These are phyloP conservation scores for Catunica adiposa DNA, from an alignment of 2,329 filamentous ascomycete genomes.

Conservation along the genomic window DNA sequence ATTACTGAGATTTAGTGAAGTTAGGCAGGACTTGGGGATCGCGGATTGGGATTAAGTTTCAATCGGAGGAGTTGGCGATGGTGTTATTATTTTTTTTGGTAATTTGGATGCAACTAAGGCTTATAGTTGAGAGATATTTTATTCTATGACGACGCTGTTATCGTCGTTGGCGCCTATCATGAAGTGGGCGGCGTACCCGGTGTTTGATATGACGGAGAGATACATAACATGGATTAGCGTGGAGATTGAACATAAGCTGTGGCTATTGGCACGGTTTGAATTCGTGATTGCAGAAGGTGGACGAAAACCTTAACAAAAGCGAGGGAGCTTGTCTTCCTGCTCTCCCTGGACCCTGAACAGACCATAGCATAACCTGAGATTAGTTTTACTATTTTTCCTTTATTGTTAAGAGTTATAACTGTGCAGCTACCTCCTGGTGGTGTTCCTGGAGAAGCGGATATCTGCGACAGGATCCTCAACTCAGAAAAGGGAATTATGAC, in stretches of 20 bases:
- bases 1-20: neutral
- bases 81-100: slow-evolving; percentile 30
- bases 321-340: no score
- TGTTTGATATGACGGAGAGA: neutral
- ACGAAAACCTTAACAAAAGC: no score
- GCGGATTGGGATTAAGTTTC: slow-evolving; percentile 28
- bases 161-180: neutral
- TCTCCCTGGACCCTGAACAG: no score
- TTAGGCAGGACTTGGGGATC: neutral
- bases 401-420: no score
- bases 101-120: slow-evolving; percentile 30
- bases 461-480: no score
- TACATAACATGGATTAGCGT: neutral
- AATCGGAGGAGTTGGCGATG: slow-evolving; percentile 23
- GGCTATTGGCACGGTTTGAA: neutral
- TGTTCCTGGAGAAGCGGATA: no score
- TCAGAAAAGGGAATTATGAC: no score
- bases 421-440: no score
- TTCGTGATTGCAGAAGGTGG: no score
- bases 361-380: no score
- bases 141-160: slow-evolving; percentile 23
- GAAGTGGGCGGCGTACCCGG: neutral
- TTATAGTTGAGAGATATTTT: slow-evolving; percentile 34
- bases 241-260: slow-evolving; percentile 1
- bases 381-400: no score